These are phyloP conservation scores for Nepenthes mirabilis DNA, from an alignment of 148 eudicot genomes.

Conservation along the genomic window DNA sequence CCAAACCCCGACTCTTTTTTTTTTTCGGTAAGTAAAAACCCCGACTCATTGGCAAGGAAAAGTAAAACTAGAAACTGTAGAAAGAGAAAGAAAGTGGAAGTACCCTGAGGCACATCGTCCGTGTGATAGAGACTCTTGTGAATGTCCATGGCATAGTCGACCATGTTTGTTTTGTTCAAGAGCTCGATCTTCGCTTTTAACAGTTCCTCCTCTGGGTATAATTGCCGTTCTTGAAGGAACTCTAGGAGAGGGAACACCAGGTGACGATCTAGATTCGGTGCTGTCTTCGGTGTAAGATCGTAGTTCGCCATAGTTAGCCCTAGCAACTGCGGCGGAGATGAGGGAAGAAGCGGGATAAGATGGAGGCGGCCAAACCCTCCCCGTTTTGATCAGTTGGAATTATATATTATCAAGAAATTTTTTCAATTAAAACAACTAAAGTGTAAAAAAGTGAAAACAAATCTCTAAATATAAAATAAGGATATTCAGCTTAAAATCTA, in stretches of 20 bases:
- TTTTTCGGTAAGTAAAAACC: not conserved
- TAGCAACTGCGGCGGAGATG: no score
- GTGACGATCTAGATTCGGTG: slow-evolving; percentile 74
- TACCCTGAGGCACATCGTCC: slow-evolving; percentile 90
- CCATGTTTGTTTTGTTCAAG: slow-evolving; percentile 87
- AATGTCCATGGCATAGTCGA: slow-evolving; percentile 97
- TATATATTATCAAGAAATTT: no score
- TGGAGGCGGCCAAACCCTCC: no score
- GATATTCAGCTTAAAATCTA: no score
- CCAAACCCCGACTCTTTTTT: not conserved
- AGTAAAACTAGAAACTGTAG: not conserved
- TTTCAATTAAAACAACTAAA: no score
- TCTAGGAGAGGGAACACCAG: slow-evolving; percentile 78
- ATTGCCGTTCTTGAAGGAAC: slow-evolving; percentile 61
- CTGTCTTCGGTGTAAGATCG: slow-evolving; percentile 65
- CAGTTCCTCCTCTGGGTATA: slow-evolving; percentile 55
- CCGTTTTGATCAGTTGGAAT: no score
- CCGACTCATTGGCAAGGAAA: not conserved
- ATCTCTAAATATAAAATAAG: no score
- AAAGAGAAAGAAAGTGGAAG: not conserved
- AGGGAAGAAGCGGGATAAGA: not conserved
- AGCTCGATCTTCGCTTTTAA: slow-evolving; percentile 76
- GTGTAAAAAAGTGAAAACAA: no score
- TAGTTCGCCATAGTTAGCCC: slow-evolving; percentile 38
- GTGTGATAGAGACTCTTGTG: slow-evolving; percentile 83